Base-by-base conservation (phyloP, 108 stramenopile species). In the Bacterosira constricta region DNA sequence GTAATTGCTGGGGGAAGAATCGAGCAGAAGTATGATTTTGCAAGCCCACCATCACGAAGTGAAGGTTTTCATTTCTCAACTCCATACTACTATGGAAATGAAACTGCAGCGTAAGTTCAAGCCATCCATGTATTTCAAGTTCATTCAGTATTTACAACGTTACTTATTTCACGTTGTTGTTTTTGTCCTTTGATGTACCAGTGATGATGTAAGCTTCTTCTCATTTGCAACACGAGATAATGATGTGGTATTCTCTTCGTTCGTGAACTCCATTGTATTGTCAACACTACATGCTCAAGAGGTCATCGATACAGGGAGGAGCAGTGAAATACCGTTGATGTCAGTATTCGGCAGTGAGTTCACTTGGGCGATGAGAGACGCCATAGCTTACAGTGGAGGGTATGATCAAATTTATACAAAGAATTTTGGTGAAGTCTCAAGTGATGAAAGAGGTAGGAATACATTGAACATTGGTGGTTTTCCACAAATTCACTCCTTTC, bases 51-150 rank as follows among this genome's bases (percentile, higher is more conserved):
- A n/a, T n/a, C n/a, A n/a, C n/a, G n/a, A n/a, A n/a, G n/a, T n/a
- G n/a, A n/a, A n/a, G 68, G 85, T 6, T 75, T 85, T 39, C 20
- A 31, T 21, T 88, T 88, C 59, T 65, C 83, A 7, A 52, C 39
- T 23, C 80, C 83, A 8, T 77, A 71, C 55, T 82, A 69, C 50
- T 86, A 83, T 74, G 81, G 84, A n/a, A n/a, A n/a, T n/a, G n/a
- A n/a, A n/a, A n/a, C n/a, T n/a, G n/a, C n/a, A 57, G 47, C 29
- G 71, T 72, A 23, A 62, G 71, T 54, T 13, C 30, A 36, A 29
- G 18, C 9, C 36, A 20, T 23, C 8, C 3, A 54, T 26, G 13
- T 23, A 49, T 41, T 21, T 21, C 26, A 36, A n/a, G 15, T 20
- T n/a, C n/a, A n/a, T n/a, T n/a, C n/a, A n/a, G n/a, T n/a, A n/a